Evolutionary conservation across 768 basidiomycete genomes (phyloP).

Genomic region (Panaeolus cyanescens): DNA sequence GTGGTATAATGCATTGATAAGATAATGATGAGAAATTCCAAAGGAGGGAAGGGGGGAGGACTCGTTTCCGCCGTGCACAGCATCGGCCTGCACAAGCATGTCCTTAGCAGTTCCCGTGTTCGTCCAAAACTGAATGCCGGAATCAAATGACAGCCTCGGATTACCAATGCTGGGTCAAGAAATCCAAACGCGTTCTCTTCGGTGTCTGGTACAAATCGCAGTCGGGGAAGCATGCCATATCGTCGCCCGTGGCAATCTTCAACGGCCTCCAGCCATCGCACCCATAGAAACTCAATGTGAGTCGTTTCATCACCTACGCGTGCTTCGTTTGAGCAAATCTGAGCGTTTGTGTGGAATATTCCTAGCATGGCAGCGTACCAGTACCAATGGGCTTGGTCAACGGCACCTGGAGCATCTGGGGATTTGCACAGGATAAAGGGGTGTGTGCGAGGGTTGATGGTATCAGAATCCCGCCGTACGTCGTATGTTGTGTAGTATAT

Average conservation of each 20-base stretch:
- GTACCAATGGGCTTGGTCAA: slow-evolving; percentile 22
- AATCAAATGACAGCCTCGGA: slow-evolving; percentile 25
- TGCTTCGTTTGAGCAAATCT: not conserved
- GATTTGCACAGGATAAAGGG: slow-evolving; percentile 34
- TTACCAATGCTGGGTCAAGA: slow-evolving; percentile 28
- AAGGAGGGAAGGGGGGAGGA: no score
- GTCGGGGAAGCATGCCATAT: slow-evolving; percentile 26
- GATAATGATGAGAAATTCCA: no score
- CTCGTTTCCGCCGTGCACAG: no score
- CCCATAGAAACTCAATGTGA: slow-evolving; percentile 39
- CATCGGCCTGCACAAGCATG: no score
- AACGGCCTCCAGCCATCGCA: slow-evolving; percentile 35
- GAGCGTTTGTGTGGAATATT: slow-evolving; percentile 14
- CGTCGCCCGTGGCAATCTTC: slow-evolving; percentile 4
- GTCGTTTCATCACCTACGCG: not conserved
- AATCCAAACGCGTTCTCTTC: slow-evolving; percentile 36
- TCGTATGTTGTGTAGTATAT: slow-evolving; percentile 35
- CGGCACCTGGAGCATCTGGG: slow-evolving; percentile 7
- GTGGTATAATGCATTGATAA: no score
- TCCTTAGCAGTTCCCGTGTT: slow-evolving; percentile 14
- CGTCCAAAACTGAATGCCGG: slow-evolving; percentile 27
- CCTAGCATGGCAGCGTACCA: slow-evolving; percentile 32
- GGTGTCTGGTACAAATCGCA: slow-evolving; percentile 28
- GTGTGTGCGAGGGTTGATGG: slow-evolving; percentile 37
- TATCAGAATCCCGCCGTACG: slow-evolving; percentile 40